These are phyloP conservation scores for Scopulariopsis brevicaulis DNA, from an alignment of 2,329 filamentous ascomycete species.

Conservation along the genomic window DNA sequence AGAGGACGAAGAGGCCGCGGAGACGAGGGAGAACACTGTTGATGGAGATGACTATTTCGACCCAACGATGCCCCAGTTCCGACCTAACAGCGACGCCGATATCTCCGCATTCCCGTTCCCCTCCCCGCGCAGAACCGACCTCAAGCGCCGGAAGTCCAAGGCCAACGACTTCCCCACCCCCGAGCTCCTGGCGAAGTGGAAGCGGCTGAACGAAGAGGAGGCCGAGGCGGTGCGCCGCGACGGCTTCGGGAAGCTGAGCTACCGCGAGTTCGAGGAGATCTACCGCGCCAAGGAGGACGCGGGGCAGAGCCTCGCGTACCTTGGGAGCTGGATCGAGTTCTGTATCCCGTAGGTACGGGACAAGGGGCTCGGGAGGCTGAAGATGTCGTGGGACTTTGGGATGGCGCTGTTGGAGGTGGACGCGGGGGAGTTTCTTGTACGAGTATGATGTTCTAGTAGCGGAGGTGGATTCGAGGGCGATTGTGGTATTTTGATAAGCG, in stretches of 20 bases:
- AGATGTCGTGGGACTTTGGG: neutral
- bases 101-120: slow-evolving; percentile 1
- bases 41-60: slow-evolving; percentile 27
- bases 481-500: neutral
- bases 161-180: slow-evolving; percentile 10
- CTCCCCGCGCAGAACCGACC: neutral
- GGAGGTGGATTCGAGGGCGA: neutral
- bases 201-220: slow-evolving; percentile 52
- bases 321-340: slow-evolving; percentile 85
- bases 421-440: too few species aligned
- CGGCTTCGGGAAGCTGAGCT: slow-evolving; percentile 70
- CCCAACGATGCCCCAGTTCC: slow-evolving; percentile 58
- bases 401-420: neutral
- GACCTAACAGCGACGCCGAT: slow-evolving; percentile 36
- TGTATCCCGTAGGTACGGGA: slow-evolving; percentile 43
- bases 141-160: slow-evolving; percentile 3
- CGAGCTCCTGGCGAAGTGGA: slow-evolving; percentile 33
- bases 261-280: slow-evolving; percentile 66
- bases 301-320: slow-evolving; percentile 60
- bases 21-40: neutral
- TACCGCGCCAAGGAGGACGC: slow-evolving; percentile 57
- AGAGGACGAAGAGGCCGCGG: neutral
- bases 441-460: neutral
- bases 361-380: neutral
- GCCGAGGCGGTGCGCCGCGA: slow-evolving; percentile 57